Base-by-base conservation (phyloP, 805 yeast genomes). In the Ogataea parapolymorpha region DNA sequence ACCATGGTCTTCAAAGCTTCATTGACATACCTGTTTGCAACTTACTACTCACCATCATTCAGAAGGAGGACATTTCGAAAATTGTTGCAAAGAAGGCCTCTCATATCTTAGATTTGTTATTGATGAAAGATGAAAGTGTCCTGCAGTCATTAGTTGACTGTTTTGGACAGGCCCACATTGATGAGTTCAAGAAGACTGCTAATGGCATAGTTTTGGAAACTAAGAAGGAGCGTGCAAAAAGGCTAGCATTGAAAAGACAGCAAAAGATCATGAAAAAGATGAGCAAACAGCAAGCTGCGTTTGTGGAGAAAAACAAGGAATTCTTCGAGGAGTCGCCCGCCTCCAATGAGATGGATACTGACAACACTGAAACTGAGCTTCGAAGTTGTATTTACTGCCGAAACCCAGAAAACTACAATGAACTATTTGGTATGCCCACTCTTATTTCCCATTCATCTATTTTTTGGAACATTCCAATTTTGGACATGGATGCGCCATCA, bases 191-290 rank as follows among this genome's bases (percentile, higher is more conserved):
- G 51, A 63, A 67, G 30, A 68, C 74, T 11, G 74, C 73, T 45
- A 63, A 63, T 42, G 65, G 70, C 15, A 63, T 56, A 28, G 55
- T 55, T 3, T 55, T 66, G 28, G 86, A 80, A 55, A 72, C 80
- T 6, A 80, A 77, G 43, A 54, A 67, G 26, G 86, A 80, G 28
- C 71, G 74, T 35, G 71, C 68, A 42, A 79, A 71, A 56, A 62
- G 81, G 45, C 40, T 74, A n/a, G 85, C 86, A 2, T 71, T 77
- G 42, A 74, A 75, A 46, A 70, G 87, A 40, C 84, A 79, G 54
- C 74, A 74, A 31, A 81, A 74, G 50, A 70, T 84, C 8, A 56
- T 82, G 70, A 73, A 71, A 20, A 81, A 75, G 53, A 78, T 85
- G 69, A 75, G 77, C 16, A 80, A 71, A 42, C 80, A 75, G 49